Conservation (phyloP, 495 filamentous ascomycete species). For the Cladorrhinum samala region DNA sequence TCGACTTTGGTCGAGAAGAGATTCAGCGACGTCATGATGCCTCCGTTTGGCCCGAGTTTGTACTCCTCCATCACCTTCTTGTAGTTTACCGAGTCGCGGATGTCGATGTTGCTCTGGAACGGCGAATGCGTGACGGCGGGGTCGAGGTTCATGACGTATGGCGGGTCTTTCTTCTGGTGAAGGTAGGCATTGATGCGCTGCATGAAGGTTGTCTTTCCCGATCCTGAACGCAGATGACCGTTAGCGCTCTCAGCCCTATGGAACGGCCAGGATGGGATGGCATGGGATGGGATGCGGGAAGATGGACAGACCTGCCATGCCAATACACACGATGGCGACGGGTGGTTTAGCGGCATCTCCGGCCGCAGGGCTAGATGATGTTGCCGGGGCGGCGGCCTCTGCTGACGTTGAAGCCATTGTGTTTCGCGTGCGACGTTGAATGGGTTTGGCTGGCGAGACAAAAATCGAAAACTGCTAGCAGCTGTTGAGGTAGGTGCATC, state of each 20-base stretch:
- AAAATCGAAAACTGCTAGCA: too few species aligned
- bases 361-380: conserved; percentile 9
- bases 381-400: background rate
- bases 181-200: conserved; percentile 91
- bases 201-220: conserved; percentile 98
- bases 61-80: conserved; percentile 99
- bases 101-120: conserved; percentile 98
- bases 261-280: background rate
- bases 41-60: conserved; percentile 94
- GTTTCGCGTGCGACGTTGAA: conserved; percentile 1
- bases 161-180: conserved; percentile 63
- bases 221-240: conserved; percentile 46
- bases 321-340: conserved; percentile 81
- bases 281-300: too few species aligned
- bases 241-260: conserved; percentile 3
- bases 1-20: conserved; percentile 97
- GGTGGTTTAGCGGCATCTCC: conserved; percentile 28
- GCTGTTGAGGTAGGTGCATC: too few species aligned
- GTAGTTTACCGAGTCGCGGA: conserved; percentile 97
- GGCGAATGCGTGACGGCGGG: conserved; percentile 91
- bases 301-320: conserved; percentile 79
- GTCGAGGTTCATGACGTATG: conserved; percentile 96
- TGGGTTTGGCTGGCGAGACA: background rate
- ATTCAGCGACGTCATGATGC: conserved; percentile 93
- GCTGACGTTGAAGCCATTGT: conserved; percentile 16